Base-by-base conservation (phyloP, 2,329 filamentous ascomycete genomes). In the Trichoderma lentiforme region DNA sequence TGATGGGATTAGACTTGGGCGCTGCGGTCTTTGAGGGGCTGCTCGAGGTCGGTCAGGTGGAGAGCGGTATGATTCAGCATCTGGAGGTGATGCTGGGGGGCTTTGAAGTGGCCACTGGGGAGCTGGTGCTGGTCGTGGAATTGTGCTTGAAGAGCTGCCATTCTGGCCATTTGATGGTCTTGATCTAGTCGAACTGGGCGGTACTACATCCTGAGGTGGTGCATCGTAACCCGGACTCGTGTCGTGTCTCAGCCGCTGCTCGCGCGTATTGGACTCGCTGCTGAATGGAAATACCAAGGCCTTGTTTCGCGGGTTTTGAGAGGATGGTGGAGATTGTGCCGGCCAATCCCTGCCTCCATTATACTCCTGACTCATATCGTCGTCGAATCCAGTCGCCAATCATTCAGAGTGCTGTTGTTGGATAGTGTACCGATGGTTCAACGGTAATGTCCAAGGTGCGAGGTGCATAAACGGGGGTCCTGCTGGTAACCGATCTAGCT, bases 1-100 rank as follows among this genome's bases (percentile, higher is more conserved):
- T 0, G 88, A 90, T 11, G 88, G 88, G 2, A 90, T 87, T 73
- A 84, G 80, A 75, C 88, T 90, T 8, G 89, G 89, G 47, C 89
- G 85, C 12, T 87, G 87, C 11, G 89, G 89, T 74, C 89, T 84
- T 76, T 86, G 87, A 24, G 89, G 89, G 28, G 87, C 76, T 43
- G 79, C 84, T 51, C 84, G 81, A 43, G 84, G 84, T 73, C 83
- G 82, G 60, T 84, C 84, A n/a, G 84, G 80, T 18, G 86, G 85
- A 68, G 87, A 84, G 76, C 83, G 83, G 74, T 88, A 89, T 24
- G 84, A 81, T 67, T 84, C 82, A 21, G 79, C 69, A 53, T 82
- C 80, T 14, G 77, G 67, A 30, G 78, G 74, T 12, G 81, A 76
- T n/a, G 81, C 76, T 24, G 83, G 76, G 15, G 84, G 81, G 18